Base-by-base conservation (phyloP, 2,329 filamentous ascomycete species). In the Pseudogymnoascus sp. region DNA sequence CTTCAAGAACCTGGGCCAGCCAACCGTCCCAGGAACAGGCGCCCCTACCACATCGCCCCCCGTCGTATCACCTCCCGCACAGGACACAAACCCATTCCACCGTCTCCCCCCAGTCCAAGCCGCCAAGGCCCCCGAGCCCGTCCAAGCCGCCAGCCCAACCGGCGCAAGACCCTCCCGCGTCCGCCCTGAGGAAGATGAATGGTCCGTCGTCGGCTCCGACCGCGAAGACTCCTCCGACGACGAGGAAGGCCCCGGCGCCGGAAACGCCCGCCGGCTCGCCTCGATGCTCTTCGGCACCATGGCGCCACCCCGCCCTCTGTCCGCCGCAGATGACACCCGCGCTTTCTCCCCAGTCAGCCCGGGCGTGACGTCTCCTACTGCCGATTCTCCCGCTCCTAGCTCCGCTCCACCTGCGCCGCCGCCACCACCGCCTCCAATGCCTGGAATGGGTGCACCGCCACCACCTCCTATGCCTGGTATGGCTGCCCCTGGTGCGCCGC, bases 241-340 rank as follows among this genome's bases (percentile, higher is more conserved):
- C n/a, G 90, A 93, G 63, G 89, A 92, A 62, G 84, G 88, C 9
- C 88, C 90, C 17, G 89, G 89, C 60, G 91, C 91, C 62, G 87
- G 89, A 64, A 91, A 86, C 69, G 95, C 95, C 59, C 95, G 96
- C 65, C 91, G 96, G 70, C 84, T 99, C 38, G 95, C 95, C 15
- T 96, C 91, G 6, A 95, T 97, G 65, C 82, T 99, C 19, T 99
- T 99, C 74, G 93, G 95, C 64, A 96, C 93, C 61, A 97, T 99
- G 93, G 93, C 85, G 9, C 93, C 95, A 40, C 93, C 95, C 13
- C 87, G 93, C 61, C 93, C 93, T 31, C 77, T 97, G 50, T 96
- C 91, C 19, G 89, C 91, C 6, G 86, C 90, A 74, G 91, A 90
- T 62, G 87, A 89, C 68, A 89, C 90, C 69, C 79, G 79, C 7